Percentiles rank a stretch among this genome's conserved stretches.
These are phyloP conservation scores for Agrocybe praecox DNA, from an alignment of 768 basidiomycete genomes.

Conservation along the genomic window DNA sequence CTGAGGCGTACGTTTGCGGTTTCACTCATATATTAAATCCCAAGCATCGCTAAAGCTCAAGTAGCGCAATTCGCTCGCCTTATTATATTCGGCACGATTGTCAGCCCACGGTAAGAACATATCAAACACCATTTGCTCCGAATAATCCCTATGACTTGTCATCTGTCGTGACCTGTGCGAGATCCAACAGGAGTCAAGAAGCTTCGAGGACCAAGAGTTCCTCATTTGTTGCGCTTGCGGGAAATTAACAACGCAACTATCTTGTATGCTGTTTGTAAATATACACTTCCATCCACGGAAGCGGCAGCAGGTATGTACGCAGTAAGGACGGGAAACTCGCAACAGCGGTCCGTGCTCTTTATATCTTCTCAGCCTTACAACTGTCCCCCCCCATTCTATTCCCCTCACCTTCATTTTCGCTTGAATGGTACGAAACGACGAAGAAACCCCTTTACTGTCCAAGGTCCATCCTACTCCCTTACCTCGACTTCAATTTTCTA, in stretches of 20 bases:
- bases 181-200: background rate
- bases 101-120: background rate
- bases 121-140: background rate
- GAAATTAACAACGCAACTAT: background rate
- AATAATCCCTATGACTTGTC: background rate
- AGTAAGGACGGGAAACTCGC: background rate
- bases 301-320: background rate
- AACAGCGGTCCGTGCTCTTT: background rate
- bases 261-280: background rate
- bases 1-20: too few species aligned
- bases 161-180: background rate
- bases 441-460: constrained; percentile 62
- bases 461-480: constrained; percentile 51
- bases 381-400: constrained; percentile 4
- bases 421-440: constrained; percentile 40
- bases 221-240: background rate
- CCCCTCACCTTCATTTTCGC: background rate
- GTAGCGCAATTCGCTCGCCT: too few species aligned
- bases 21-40: too few species aligned
- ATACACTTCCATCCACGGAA: background rate
- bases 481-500: constrained; percentile 68
- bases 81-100: background rate
- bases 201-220: background rate
- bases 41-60: too few species aligned
- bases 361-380: background rate